Evolutionary conservation across 139 green algal species (phyloP).

Genomic region (Chlorella ohadii): DNA sequence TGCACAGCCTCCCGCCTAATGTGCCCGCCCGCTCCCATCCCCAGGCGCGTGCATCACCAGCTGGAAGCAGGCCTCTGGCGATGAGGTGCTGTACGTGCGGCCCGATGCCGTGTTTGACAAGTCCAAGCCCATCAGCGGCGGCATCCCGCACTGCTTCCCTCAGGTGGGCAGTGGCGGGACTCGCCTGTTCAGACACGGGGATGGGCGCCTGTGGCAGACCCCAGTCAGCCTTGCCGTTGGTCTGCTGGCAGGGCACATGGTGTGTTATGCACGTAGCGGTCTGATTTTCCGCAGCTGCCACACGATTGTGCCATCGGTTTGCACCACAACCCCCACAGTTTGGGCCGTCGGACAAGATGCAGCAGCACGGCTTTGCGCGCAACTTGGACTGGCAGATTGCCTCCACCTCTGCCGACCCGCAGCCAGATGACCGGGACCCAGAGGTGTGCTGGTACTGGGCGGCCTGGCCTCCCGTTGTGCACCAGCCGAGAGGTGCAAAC

Average conservation of each 20-base stretch:
- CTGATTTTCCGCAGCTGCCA: too few species aligned
- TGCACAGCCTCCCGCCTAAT: too few species aligned
- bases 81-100: constrained; percentile 96
- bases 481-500: too few species aligned
- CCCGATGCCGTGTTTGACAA: constrained; percentile 96
- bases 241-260: too few species aligned
- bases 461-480: too few species aligned
- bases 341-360: constrained; percentile 87
- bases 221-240: too few species aligned
- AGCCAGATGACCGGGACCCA: constrained; percentile 85
- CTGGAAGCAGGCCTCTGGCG: constrained; percentile 61
- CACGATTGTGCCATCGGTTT: background rate
- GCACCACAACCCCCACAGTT: constrained; percentile 74
- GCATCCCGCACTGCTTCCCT: constrained; percentile 98
- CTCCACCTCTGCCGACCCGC: constrained; percentile 60
- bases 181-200: too few species aligned
- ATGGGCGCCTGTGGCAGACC: too few species aligned
- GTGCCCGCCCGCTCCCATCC: too few species aligned
- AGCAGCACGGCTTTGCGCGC: constrained; percentile 98
- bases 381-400: constrained; percentile 89
- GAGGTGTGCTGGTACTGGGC: too few species aligned
- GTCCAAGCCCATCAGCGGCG: constrained; percentile 90
- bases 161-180: constrained; percentile 49
- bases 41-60: background rate
- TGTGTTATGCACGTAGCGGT: too few species aligned